Conservation (phyloP, 306 rosid genomes). For the barrel medic (Medicago truncatula) region MtrunA17r5.0-ANR NC_053049.1:48924501-48925000, state of each 20-base stretch:
- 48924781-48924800: conserved; percentile 63
- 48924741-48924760: conserved; percentile 60
- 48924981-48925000: background rate
- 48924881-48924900: conserved; percentile 16
- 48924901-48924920: background rate
- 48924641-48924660: conserved; percentile 34
- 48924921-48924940: background rate
- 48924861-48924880: background rate
- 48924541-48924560: background rate
- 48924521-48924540: background rate
- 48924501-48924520: conserved; percentile 24
- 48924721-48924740: conserved; percentile 85
- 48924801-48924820: conserved; percentile 36
- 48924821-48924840: background rate
- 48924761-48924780: conserved; percentile 85
- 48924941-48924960: conserved; percentile 3
- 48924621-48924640: conserved; percentile 65
- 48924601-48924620: conserved; percentile 97
- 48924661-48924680: conserved; percentile 34
- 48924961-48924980: conserved; percentile 29
- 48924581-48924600: conserved; percentile 98
- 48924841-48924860: too few species aligned
- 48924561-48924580: conserved; percentile 78
- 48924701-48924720: conserved; percentile 73
- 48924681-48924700: conserved; percentile 15